Conservation (phyloP, 2,329 filamentous ascomycete species). For the Neurospora sp. region DNA sequence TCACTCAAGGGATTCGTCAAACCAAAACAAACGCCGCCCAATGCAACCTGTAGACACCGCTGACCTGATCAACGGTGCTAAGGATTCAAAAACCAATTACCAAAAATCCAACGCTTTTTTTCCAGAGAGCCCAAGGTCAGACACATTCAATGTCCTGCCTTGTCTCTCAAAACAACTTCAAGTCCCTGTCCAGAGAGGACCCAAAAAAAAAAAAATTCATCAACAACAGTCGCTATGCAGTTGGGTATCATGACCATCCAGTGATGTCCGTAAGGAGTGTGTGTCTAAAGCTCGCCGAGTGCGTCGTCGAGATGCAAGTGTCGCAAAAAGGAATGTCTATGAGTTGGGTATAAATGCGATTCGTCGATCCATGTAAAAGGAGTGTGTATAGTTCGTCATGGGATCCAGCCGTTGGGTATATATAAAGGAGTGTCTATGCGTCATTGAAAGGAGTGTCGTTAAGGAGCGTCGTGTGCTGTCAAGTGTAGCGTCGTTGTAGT, state of each 20-base stretch:
- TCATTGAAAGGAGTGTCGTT: constrained; percentile 3
- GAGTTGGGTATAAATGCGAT: constrained; percentile 10
- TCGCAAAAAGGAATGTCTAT: constrained; percentile 19
- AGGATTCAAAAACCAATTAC: not conserved
- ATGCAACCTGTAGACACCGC: not conserved
- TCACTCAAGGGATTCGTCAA: not conserved
- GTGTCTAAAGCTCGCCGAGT: constrained; percentile 29
- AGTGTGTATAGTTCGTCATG: constrained; percentile 30
- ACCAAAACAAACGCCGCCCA: not conserved
- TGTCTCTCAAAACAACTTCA: not conserved
- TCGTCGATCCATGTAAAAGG: constrained; percentile 22
- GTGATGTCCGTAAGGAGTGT: constrained; percentile 33
- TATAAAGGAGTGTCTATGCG: constrained; percentile 24
- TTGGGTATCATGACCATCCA: constrained; percentile 35
- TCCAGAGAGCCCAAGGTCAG: not conserved
- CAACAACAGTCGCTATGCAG: constrained; percentile 45
- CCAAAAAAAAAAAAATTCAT: constrained; percentile 9
- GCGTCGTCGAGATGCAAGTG: constrained; percentile 25
- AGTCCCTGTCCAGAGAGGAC: not conserved
- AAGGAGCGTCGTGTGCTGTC: constrained; percentile 6
- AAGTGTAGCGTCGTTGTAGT: constrained; percentile 18
- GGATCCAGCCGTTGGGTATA: constrained; percentile 22
- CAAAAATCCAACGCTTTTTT: not conserved
- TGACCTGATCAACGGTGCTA: not conserved
- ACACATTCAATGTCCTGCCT: not conserved